Base-by-base conservation (phyloP, 164 flowering plant genomes). In the Sextonia rubra region DNA sequence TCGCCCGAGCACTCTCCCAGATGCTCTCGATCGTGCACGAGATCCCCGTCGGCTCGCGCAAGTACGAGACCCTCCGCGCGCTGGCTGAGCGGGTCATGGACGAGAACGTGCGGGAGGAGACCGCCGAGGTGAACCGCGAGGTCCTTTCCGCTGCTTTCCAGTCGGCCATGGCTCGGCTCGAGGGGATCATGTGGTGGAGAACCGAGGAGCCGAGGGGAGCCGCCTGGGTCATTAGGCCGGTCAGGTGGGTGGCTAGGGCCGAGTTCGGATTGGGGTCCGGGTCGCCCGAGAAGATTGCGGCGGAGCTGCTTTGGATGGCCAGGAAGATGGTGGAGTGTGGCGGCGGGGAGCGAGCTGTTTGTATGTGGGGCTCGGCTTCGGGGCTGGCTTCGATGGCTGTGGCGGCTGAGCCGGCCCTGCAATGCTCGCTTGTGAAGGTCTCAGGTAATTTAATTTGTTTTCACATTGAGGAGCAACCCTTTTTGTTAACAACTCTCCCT, bases 271-370 rank as follows among this genome's bases (percentile, higher is more conserved):
- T 37, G 44, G 64, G 76, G 17, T 80, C 73, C 25, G 27, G 48
- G 1, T 83, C 84, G 48, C 88, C 88, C 0, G 93, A 90, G 87
- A 94, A 91, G 82, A 70, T 86, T 72, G 97, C 96, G 32, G 90
- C 90, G 47, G 98, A 94, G 91, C 23, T 86, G 74, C 85, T 90
- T 18, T 94, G 97, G 98, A 58, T 91, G 76, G 90, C 85, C 23
- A 77, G 81, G 84, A 91, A 86, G 78, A 26, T 94, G 87, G 83
- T 71, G 62, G 86, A 71, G 60, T 90, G 90, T 69, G 92, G 90
- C 2, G 77, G 60, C n/a, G 85, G 15, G 0, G 89, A 86, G 12
- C 94, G 87, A 64, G 91, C 91, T 14, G 82, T 90, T 6, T 26
- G 27, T 25, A 78, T 70, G 71, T 91, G 95, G 98, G 95, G 90